A percentile compares a stretch with the other conserved stretches of the same genome.
Evolutionary conservation across 2,329 filamentous ascomycete genomes (phyloP).

Genomic region (Exophiala sp.): DNA sequence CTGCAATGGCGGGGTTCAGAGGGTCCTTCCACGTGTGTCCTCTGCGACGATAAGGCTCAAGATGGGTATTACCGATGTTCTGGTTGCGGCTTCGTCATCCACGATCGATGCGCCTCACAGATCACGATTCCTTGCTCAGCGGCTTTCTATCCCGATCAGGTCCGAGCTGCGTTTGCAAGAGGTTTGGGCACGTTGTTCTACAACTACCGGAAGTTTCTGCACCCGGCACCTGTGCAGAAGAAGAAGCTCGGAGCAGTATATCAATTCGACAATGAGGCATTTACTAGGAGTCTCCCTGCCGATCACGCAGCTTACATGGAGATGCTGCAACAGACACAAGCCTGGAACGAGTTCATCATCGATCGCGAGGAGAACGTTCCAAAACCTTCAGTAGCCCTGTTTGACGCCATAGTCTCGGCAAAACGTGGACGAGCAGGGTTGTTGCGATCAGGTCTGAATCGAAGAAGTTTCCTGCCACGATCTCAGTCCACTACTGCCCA

Average conservation of each 20-base stretch:
- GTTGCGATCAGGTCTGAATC: constrained; percentile 17
- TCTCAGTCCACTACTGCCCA: constrained; percentile 34
- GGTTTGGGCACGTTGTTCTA: constrained; percentile 68
- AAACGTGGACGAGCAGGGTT: constrained; percentile 61
- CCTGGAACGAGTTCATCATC: constrained; percentile 63
- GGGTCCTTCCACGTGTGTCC: constrained; percentile 43
- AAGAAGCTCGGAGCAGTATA: constrained; percentile 51
- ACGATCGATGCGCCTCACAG: constrained; percentile 57
- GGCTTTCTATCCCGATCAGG: constrained; percentile 63
- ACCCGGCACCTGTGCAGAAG: constrained; percentile 59
- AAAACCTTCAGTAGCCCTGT: constrained; percentile 51
- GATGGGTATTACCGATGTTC: constrained; percentile 52
- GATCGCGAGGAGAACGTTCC: constrained; percentile 56
- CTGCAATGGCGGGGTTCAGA: constrained; percentile 44
- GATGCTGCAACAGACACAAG: constrained; percentile 63
- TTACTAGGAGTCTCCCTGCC: constrained; percentile 60
- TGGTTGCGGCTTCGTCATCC: constrained; percentile 50
- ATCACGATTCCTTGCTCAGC: constrained; percentile 64
- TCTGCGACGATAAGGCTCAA: constrained; percentile 57
- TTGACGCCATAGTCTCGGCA: constrained; percentile 63
- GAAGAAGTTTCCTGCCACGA: constrained; percentile 28
- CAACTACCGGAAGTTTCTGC: constrained; percentile 63
- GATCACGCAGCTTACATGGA: constrained; percentile 64
- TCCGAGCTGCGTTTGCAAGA: constrained; percentile 65
- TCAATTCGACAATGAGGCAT: constrained; percentile 65